Percentiles rank a stretch among this genome's conserved stretches.
phyloP scores from a whole-genome alignment of 768 basidiomycete genomes.

The Russula sp. region DNA sequence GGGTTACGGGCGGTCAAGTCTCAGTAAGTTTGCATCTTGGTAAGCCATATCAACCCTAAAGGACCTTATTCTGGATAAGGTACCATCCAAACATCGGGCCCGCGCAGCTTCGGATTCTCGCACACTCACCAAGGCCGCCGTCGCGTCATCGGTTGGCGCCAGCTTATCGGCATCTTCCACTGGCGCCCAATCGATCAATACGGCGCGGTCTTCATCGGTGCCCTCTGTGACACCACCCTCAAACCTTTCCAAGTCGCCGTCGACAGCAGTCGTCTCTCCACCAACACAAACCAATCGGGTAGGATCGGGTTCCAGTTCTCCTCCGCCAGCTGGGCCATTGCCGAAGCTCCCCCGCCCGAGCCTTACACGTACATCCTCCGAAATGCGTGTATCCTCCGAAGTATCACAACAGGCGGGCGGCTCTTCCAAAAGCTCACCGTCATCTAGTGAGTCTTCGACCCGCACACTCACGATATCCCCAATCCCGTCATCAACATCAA shows the following conservation, averaged over 20 bases:
- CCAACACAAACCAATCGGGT: constrained; percentile 3
- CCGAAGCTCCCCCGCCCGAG: constrained; percentile 9
- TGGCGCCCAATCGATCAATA: constrained; percentile 1
- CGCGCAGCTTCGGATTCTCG: constrained; percentile 24
- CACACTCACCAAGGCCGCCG: not conserved
- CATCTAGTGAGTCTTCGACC: constrained; percentile 19
- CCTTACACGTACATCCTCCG: constrained; percentile 14
- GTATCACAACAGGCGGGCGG: not conserved
- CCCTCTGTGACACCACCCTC: constrained; percentile 11
- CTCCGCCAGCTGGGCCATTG: constrained; percentile 9
- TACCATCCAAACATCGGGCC: constrained; percentile 12
- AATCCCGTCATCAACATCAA: constrained; percentile 5
- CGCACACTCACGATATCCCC: constrained; percentile 12
- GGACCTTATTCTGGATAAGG: not conserved
- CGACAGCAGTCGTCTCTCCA: constrained; percentile 1
- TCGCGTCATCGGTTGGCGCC: constrained; percentile 4
- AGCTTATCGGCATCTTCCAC: constrained; percentile 6
- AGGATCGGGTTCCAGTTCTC: not conserved
- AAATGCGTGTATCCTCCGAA: constrained; percentile 8
- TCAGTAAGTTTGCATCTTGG: constrained; percentile 1
- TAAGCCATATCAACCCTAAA: not conserved
- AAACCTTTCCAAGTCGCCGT: constrained; percentile 21
- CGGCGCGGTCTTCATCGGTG: constrained; percentile 3
- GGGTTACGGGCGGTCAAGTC: not conserved
- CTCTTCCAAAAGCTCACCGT: constrained; percentile 10